Evolutionary conservation across 768 basidiomycete species (phyloP), one percentile per base, ranked within the genome.

Genomic region (Pisolithus microcarpus): DNA sequence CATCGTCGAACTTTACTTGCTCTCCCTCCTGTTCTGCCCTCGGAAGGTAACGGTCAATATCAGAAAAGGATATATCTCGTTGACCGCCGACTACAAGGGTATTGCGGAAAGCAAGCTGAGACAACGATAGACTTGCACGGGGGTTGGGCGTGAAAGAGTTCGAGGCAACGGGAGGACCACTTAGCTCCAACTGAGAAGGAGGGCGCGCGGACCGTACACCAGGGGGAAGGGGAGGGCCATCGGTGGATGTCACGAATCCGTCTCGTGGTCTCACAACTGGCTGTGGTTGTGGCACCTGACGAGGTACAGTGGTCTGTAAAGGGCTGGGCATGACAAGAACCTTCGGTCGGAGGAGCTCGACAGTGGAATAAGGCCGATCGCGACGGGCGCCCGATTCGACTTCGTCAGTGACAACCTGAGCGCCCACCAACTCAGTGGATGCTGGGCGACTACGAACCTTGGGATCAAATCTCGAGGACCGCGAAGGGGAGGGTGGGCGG

Each of bases 241-340:
- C 87, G 11, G 73, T 71, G 15, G 82, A 77, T 42, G 75, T 64
- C 62, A 80, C 74, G 64, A 90, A 87, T 8, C 84, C 84, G 44
- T 79, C 79, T 43, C 74, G 70, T 30, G 73, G 58, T 38, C 63
- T 68, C 3, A 61, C 61, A 38, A 59, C 56, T 15, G 73, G 52
- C 40, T 71, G 60, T 34, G 71, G 64, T 16, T 72, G 56, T 19
- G 68, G 55, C 16, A 13, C 34, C 18, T 40, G 45, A 24, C 65
- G 55, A 36, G 66, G 58, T 16, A 71, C 61, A 16, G 67, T 60
- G 46, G 74, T 69, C 58, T 93, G 87, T 36, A 95, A 71, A 1
- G 91, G 89, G 54, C 85, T 87, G 9, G 93, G 93, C 93, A 96
- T 95, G 54, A 96, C 82, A 42, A 96, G 82, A n/a, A 92, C 77